Base-by-base conservation (phyloP, 495 filamentous ascomycete genomes). In the Talaromyces thailandensis region DNA sequence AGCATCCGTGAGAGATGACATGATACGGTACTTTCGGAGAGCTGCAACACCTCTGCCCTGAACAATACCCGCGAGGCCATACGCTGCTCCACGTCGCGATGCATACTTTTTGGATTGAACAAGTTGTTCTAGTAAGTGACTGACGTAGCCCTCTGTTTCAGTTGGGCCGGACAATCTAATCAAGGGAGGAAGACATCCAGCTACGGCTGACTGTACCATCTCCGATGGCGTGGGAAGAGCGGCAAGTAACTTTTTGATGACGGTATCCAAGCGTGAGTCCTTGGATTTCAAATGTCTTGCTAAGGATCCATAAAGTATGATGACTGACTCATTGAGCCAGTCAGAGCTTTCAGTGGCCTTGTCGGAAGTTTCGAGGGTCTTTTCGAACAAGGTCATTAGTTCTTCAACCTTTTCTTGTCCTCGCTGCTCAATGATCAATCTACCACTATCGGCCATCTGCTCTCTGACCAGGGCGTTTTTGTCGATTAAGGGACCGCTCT, bases 161-260 rank as follows among this genome's bases (percentile, higher is more conserved):
- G 89, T 7, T 7, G n/a, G 82, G n/a, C 82, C 82, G 58, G 87
- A 92, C 3, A 90, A 85, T 56, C 87, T 86, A 56, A 98, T 86
- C 5, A 98, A 79, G 0, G 94, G 92, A 5, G 95, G 94, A 16
- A 98, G 78, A 69, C 94, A 98, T 64, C 91, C 90, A 6, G 94
- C 91, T 14, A 97, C 91, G 24, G 94, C 94, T 68, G 94, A 96
- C 71, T 98, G 94, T 3, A 98, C 94, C 8, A 89, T 88, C 70
- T 98, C 94, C 3, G 93, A 97, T n/a, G 94, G 94, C 8, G 93
- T 98, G 67, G 88, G 90, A 28, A 98, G 80, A 6, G 95, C 95
- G 24, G 82, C 84, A 35, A 98, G 82, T 18, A 98, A 78, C 61
- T 91, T 84, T 63, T 91, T 85, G 31, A 98, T 84, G 55, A 97